Percentiles rank a stretch among this genome's conserved stretches.
phyloP scores from a whole-genome alignment of 176 grass and related monocot genomes.

The Pontederia paniculata region DNA sequence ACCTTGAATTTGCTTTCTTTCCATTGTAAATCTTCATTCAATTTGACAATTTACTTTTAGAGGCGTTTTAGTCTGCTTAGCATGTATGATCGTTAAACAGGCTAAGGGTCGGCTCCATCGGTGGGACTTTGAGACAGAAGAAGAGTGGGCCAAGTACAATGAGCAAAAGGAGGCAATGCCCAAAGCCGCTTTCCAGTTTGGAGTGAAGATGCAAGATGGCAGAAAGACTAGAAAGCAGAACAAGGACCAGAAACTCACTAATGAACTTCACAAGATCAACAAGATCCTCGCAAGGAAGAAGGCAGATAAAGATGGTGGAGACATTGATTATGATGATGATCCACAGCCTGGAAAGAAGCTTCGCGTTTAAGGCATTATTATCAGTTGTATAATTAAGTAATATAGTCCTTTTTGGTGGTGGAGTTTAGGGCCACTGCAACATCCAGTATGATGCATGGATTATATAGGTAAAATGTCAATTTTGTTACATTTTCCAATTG shows the following conservation, averaged over 20 bases:
- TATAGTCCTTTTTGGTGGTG: too few relatives aligned
- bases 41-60: neutral
- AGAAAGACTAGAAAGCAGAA: conserved; percentile 94
- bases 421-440: too few relatives aligned
- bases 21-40: neutral
- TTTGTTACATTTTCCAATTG: too few relatives aligned
- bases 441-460: too few relatives aligned
- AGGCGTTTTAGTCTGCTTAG: neutral
- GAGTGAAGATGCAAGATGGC: conserved; percentile 97
- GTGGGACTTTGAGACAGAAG: conserved; percentile 98
- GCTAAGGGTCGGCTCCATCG: conserved; percentile 95
- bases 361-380: conserved; percentile 25
- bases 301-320: conserved; percentile 40
- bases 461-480: too few relatives aligned
- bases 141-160: conserved; percentile 93
- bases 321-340: conserved; percentile 53
- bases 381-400: too few relatives aligned
- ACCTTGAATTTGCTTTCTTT: neutral
- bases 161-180: conserved; percentile 97
- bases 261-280: conserved; percentile 95
- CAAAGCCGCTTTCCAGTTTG: conserved; percentile 96
- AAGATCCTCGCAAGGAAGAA: conserved; percentile 92
- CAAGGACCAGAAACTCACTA: conserved; percentile 93
- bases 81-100: conserved; percentile 30
- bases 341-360: conserved; percentile 61